These are phyloP conservation scores for Luzula sylvatica DNA, from an alignment of 176 grass and related monocot genomes.

Conservation along the genomic window DNA sequence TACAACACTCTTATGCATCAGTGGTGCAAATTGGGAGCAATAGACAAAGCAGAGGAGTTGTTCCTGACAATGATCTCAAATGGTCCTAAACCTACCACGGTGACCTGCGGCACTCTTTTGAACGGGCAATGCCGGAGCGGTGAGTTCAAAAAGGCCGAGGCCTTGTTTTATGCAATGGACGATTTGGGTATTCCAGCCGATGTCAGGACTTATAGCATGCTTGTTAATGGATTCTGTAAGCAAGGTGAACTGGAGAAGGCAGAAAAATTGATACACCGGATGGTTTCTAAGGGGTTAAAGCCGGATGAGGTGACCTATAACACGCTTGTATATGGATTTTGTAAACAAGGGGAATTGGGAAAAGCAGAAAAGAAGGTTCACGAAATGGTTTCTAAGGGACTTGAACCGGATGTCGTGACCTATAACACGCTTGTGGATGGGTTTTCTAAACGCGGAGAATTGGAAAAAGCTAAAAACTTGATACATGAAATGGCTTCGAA, in stretches of 20 bases:
- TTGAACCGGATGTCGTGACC: too few relatives aligned
- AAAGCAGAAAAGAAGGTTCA: too few relatives aligned
- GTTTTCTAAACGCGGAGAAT: background rate
- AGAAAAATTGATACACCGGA: background rate
- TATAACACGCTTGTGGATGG: background rate
- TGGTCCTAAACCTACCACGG: background rate
- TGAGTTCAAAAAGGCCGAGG: background rate
- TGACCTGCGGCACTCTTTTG: slow-evolving; percentile 4
- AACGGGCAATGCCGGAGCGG: slow-evolving; percentile 11
- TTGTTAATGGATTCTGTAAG: background rate
- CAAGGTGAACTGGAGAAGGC: too few relatives aligned
- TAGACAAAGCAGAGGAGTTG: too few relatives aligned
- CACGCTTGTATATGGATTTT: too few relatives aligned
- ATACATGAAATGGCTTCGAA: slow-evolving; percentile 5
- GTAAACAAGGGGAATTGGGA: too few relatives aligned
- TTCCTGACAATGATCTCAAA: background rate
- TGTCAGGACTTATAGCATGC: background rate
- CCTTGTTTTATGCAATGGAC: slow-evolving; percentile 10
- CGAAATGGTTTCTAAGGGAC: too few relatives aligned
- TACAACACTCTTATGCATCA: slow-evolving; percentile 16
- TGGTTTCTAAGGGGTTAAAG: background rate
- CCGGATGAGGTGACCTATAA: background rate
- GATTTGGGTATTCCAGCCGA: background rate
- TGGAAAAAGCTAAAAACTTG: too few relatives aligned
- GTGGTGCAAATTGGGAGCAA: background rate